Conservation (phyloP, 164 flowering plant genomes). For the Nymphaea colorata region DNA sequence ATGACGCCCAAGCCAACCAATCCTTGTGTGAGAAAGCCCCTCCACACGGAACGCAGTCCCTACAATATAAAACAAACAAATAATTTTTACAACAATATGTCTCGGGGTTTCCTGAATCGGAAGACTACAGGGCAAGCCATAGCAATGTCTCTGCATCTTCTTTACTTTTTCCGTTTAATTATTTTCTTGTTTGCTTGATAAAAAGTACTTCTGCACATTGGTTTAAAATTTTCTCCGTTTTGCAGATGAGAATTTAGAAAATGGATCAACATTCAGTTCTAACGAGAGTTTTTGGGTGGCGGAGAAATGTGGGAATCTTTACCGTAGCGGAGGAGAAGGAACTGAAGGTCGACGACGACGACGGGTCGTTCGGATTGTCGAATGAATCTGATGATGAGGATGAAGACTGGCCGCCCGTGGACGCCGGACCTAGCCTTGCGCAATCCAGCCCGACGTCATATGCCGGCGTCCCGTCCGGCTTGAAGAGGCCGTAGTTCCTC, state of each 20-base stretch:
- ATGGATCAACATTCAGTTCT: neutral
- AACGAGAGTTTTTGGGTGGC: neutral
- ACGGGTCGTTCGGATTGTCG: neutral
- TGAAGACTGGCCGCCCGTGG: neutral
- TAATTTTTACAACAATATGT: neutral
- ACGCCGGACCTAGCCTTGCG: neutral
- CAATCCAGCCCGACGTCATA: constrained; percentile 23
- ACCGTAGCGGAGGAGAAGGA: neutral
- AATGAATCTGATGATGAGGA: neutral
- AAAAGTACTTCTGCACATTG: neutral
- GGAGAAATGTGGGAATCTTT: neutral
- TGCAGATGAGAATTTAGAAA: neutral
- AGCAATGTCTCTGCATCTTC: neutral
- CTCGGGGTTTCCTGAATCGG: neutral
- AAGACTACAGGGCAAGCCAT: neutral
- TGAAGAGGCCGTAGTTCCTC: constrained; percentile 37
- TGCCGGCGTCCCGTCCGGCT: constrained; percentile 36
- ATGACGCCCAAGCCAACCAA: neutral
- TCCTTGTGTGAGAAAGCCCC: neutral
- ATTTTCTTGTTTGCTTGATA: neutral
- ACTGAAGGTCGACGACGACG: neutral
- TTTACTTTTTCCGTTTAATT: neutral
- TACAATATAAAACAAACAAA: neutral
- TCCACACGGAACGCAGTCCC: neutral
- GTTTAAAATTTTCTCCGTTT: neutral